Percentiles rank a stretch among this genome's conserved stretches.
Conservation (phyloP, 2,329 filamentous ascomycete genomes). For the Botrytis byssoidea region DNA sequence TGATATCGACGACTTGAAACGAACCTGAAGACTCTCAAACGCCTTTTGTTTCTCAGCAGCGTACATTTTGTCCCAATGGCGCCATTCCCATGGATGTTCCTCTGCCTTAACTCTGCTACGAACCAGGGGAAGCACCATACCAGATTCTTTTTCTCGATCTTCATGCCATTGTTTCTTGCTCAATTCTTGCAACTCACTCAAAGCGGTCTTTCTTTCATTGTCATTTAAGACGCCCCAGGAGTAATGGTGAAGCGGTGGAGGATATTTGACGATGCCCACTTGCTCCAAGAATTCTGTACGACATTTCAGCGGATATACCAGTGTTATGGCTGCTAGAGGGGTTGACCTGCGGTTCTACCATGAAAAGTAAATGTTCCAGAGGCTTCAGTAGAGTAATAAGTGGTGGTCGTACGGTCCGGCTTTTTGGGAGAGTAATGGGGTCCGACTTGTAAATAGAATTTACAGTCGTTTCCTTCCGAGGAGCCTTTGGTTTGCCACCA, state of each 20-base stretch:
- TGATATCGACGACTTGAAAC: neutral
- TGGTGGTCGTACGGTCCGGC: neutral
- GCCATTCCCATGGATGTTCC: conserved; percentile 16
- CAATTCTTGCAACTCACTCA: conserved; percentile 11
- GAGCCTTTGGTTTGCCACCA: too few relatives aligned
- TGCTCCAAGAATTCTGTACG: conserved; percentile 11
- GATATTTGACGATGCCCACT: conserved; percentile 1
- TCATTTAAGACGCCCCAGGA: neutral
- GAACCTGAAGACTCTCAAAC: conserved; percentile 18
- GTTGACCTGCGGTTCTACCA: conserved; percentile 20
- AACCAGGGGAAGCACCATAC: fast-evolving
- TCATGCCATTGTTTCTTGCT: neutral
- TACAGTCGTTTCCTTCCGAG: too few relatives aligned
- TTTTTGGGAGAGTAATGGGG: too few relatives aligned
- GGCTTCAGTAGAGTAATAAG: fast-evolving
- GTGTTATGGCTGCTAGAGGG: too few relatives aligned
- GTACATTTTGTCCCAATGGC: conserved; percentile 12
- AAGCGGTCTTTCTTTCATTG: neutral
- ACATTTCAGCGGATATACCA: neutral
- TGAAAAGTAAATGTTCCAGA: neutral
- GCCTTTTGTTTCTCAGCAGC: conserved; percentile 4
- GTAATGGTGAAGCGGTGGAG: conserved; percentile 8
- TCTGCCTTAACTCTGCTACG: neutral
- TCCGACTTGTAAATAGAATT: too few relatives aligned
- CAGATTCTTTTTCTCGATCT: neutral